Percentiles rank a stretch among this genome's conserved stretches.
Conservation (phyloP, 768 basidiomycete species). For the Tephrocybe sp. region DNA sequence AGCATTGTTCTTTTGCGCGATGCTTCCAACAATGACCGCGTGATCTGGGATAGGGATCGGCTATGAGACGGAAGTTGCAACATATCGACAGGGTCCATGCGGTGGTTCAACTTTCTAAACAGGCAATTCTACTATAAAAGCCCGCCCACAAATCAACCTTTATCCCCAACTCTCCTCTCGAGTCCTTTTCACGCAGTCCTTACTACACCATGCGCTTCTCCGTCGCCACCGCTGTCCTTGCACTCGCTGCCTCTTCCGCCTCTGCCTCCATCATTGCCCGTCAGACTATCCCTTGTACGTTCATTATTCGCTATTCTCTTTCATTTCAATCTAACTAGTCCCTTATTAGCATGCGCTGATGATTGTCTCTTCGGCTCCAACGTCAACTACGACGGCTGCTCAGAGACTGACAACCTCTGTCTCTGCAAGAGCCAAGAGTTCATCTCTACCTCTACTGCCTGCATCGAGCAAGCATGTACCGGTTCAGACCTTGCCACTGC, state of each 20-base stretch:
- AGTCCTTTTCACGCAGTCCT: background rate
- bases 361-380: conserved; percentile 40
- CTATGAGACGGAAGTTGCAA: no score
- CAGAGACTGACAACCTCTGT: conserved; percentile 51
- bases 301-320: background rate
- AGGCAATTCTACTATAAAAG: conserved; percentile 8
- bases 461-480: conserved; percentile 48
- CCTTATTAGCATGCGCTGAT: conserved; percentile 46
- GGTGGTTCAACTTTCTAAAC: background rate
- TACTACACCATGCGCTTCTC: conserved; percentile 53
- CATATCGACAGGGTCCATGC: conserved; percentile 3
- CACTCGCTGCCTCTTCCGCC: conserved; percentile 40
- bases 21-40: no score
- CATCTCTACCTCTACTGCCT: conserved; percentile 43
- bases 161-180: conserved; percentile 8
- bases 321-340: background rate
- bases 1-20: conserved; percentile 11
- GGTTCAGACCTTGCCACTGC: conserved; percentile 46
- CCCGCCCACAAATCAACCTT: background rate
- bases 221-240: conserved; percentile 34
- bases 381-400: conserved; percentile 47
- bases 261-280: conserved; percentile 34
- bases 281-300: conserved; percentile 38
- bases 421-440: conserved; percentile 54
- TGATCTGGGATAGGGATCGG: no score